Evolutionary conservation across 352 stramenopile species (phyloP).

Genomic region (Globisporangium cylindrosporum): DNA sequence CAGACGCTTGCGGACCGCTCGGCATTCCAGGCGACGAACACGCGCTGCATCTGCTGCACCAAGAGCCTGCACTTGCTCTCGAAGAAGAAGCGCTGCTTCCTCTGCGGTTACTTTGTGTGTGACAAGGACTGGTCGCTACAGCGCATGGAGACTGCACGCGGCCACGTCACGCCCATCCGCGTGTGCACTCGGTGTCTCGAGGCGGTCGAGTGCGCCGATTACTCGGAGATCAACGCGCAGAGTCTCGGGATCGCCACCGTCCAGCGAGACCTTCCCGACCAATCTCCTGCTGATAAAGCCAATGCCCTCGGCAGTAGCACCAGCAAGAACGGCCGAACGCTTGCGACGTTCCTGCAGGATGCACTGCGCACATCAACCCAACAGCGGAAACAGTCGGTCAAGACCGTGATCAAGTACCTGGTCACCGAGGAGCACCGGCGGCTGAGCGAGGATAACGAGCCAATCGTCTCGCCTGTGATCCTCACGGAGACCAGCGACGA

Average conservation of each 20-base stretch:
- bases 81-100: constrained; percentile 22
- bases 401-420: constrained; percentile 33
- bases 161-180: not conserved
- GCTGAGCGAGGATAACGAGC: not conserved
- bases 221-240: not conserved
- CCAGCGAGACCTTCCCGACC: not conserved
- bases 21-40: constrained; percentile 37
- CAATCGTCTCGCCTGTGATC: not conserved
- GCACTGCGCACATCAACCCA: not conserved
- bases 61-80: constrained; percentile 28
- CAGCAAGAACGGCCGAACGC: constrained; percentile 5
- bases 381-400: constrained; percentile 14
- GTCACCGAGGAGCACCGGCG: constrained; percentile 20
- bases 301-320: not conserved
- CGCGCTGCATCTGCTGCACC: constrained; percentile 50
- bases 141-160: constrained; percentile 14
- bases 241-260: not conserved
- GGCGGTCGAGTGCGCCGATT: not conserved
- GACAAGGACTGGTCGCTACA: constrained; percentile 24
- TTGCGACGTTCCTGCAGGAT: not conserved
- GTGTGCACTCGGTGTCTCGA: not conserved
- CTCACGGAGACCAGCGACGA: constrained; percentile 12
- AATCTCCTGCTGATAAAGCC: too few species aligned
- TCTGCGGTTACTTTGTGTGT: constrained; percentile 31
- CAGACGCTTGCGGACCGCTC: constrained; percentile 41